Evolutionary conservation across 192 early-diverging fungal species (phyloP).

Genomic region (Funneliformis mosseae): DNA sequence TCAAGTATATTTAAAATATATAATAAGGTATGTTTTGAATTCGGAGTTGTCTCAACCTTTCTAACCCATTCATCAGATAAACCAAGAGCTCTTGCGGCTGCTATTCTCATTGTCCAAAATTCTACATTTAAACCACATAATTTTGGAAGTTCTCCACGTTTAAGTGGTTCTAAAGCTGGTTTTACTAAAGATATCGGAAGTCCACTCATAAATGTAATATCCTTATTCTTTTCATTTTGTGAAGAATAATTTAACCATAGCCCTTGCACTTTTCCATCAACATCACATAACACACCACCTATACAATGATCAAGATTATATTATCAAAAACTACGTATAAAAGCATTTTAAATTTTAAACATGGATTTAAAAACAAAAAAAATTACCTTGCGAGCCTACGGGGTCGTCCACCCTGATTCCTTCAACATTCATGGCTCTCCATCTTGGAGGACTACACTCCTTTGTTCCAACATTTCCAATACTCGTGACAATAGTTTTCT

Average conservation of each 20-base stretch:
- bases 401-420: conserved; percentile 74
- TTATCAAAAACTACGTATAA: neutral
- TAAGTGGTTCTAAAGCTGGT: conserved; percentile 54
- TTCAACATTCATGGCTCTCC: conserved; percentile 57
- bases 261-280: conserved; percentile 58
- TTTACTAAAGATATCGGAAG: conserved; percentile 53
- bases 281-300: conserved; percentile 64
- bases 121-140: conserved; percentile 65
- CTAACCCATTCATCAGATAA: conserved; percentile 60
- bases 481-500: conserved; percentile 62
- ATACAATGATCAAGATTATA: neutral
- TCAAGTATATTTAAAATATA: conserved; percentile 65
- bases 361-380: neutral
- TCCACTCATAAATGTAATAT: conserved; percentile 64
- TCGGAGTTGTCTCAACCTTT: conserved; percentile 53
- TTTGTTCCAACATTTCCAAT: conserved; percentile 67
- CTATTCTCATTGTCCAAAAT: conserved; percentile 61
- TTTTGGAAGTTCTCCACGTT: conserved; percentile 49
- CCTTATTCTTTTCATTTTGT: conserved; percentile 66
- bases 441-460: conserved; percentile 70
- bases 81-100: conserved; percentile 62
- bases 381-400: conserved; percentile 54
- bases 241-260: conserved; percentile 75
- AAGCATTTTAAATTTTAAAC: too few relatives aligned
- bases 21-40: conserved; percentile 54